Base-by-base conservation (phyloP, 1,284 basidiomycete genomes). In the Vanrija sp. region DNA sequence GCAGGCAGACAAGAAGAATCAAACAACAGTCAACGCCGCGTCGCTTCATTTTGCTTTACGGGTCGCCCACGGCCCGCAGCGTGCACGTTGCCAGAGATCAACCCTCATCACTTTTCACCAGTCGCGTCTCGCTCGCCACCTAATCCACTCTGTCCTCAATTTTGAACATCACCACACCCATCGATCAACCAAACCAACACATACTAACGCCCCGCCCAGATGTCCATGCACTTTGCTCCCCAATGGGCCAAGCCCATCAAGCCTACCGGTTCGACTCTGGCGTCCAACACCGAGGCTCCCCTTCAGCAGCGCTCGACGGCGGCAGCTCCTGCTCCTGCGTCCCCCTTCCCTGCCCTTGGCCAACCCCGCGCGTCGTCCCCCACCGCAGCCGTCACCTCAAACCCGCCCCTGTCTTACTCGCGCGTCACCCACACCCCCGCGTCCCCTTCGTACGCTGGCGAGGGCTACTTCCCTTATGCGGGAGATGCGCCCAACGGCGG, bases 401-500 rank as follows among this genome's bases (percentile, higher is more conserved):
- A 66, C 47, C 66, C 59, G 74, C 80, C 59, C 72, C 80, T 60
- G 15, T 85, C 86, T 45, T 91, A 92, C 78, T 91, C 89, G 37
- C 62, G 70, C 50, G 66, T 70, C 47, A 73, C 68, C 15, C 70
- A 73, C 54, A 68, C 71, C 6, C 70, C 69, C 18, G 56, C 61
- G 45, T 84, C 88, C 36, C 82, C 72, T 9, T 61, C 56, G n/a
- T 61, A 65, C 45, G 59, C 64, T 12, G 49, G 46, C 35, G 72
- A 74, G 39, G 59, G 60, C 85, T 59, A 84, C 84, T 41, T 82
- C 84, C 42, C 79, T 41, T 62, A 78, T 78, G 50, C 78, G 75
- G 57, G 84, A 82, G 62, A 81, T 78, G 63, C 80, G 77, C 54
- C 57, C 37, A 56, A 51, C 41, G 51, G 53, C 18, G 38, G 46